phyloP scores from a whole-genome alignment of 805 yeast species.

The Yamadazyma paraphyllophila region DNA sequence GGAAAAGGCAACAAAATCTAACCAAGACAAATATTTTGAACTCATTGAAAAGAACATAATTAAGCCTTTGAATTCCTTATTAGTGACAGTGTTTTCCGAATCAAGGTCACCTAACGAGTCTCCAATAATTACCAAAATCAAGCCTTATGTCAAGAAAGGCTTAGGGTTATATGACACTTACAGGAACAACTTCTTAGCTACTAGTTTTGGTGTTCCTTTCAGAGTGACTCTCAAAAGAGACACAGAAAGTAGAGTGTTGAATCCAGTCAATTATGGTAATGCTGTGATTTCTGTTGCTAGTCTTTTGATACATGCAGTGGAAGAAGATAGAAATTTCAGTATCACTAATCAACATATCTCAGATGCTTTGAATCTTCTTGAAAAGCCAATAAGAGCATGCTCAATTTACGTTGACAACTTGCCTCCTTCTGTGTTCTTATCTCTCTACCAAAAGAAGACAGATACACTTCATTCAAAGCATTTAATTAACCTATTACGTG shows the following conservation, averaged over 20 bases:
- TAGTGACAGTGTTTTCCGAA: constrained; percentile 3
- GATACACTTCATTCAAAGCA: constrained; percentile 23
- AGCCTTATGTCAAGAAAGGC: constrained; percentile 9
- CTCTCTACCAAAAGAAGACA: constrained; percentile 23
- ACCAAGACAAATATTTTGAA: constrained; percentile 9
- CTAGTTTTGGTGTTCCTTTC: constrained; percentile 34
- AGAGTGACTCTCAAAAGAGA: constrained; percentile 46
- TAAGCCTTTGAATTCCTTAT: constrained; percentile 5
- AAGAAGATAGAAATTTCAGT: constrained; percentile 59
- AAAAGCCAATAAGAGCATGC: constrained; percentile 51
- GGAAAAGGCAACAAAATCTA: background rate
- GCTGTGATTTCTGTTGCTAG: constrained; percentile 61
- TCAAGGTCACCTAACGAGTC: constrained; percentile 1
- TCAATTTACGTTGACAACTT: constrained; percentile 33
- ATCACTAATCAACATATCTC: constrained; percentile 53
- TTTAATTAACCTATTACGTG: constrained; percentile 56
- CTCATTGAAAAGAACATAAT: constrained; percentile 6
- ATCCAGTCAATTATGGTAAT: constrained; percentile 58
- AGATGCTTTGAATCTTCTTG: constrained; percentile 58
- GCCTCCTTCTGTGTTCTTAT: constrained; percentile 49
- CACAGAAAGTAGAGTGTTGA: constrained; percentile 58
- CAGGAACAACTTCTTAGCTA: constrained; percentile 25
- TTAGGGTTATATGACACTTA: constrained; percentile 13
- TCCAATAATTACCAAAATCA: constrained; percentile 9
- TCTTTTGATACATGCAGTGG: constrained; percentile 56